Evolutionary conservation across 495 filamentous ascomycete species (phyloP), one percentile per base, ranked within the genome.

Genomic region (Cladorrhinum samala): DNA sequence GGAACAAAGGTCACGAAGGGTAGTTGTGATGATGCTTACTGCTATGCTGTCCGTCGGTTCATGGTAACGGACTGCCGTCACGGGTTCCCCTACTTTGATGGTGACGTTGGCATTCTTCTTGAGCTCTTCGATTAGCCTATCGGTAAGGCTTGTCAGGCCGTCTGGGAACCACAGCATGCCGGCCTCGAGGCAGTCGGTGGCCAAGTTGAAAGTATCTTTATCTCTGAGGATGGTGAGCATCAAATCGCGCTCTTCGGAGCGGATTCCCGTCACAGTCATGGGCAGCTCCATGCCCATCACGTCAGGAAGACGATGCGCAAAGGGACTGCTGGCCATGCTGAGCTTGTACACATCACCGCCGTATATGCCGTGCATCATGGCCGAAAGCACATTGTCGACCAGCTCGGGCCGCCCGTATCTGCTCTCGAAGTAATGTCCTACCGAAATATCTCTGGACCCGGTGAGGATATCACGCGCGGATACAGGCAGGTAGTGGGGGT

Each of bases 301-400:
- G 27, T 5, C 21, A 21, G n/a, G 24, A 16, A 30, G 27, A 17
- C 9, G 8, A 24, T 52, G 46, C 9, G 30, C 53, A 21, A 71
- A 57, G 7, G 67, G 57, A 8, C 65, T 65, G 41, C 81, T 81
- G 56, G 79, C 80, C 38, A 77, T 80, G 63, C 89, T 96, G 49
- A 96, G 73, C 63, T 85, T 76, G 61, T 86, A 80, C 37, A 95
- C 82, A 71, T 96, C 87, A 41, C 94, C 94, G n/a, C 90, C 94
- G 60, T 91, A 94, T 16, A 97, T 88, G 9, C 94, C 94, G 70
- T 96, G 93, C 20, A 86, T 65, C n/a, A 89, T 67, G 23, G 83
- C 87, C 2, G 89, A 95, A 2, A 84, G 64, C 1, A 96, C 20
- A 57, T 95, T 95, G 37, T 96, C 73, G 24, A 85, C 85, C 5